Percentiles rank a stretch among this genome's conserved stretches.
phyloP scores from a whole-genome alignment of 805 yeast species.

The Lachancea kluyveri region DNA sequence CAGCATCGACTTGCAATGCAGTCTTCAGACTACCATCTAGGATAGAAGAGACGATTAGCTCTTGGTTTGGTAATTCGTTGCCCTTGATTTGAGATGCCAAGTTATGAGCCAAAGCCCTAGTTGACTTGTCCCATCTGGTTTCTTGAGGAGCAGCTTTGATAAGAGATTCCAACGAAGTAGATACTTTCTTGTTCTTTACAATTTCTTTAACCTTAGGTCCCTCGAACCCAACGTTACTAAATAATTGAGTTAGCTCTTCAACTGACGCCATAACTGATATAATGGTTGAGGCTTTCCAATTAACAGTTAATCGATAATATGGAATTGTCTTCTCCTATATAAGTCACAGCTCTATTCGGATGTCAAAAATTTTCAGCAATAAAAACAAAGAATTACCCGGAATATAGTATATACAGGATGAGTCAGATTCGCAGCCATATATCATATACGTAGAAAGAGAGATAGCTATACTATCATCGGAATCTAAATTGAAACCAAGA shows the following conservation, averaged over 20 bases:
- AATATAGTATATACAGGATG: no score
- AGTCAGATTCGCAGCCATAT: no score
- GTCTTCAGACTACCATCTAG: constrained; percentile 57
- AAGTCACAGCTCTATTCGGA: no score
- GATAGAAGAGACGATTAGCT: constrained; percentile 54
- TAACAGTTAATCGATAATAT: background rate
- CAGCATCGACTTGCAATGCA: constrained; percentile 73
- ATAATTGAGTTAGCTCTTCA: constrained; percentile 32
- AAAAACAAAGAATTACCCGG: no score
- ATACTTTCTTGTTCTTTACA: constrained; percentile 78
- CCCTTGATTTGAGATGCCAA: constrained; percentile 70
- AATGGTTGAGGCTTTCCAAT: background rate
- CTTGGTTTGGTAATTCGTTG: constrained; percentile 40
- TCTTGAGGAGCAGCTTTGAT: constrained; percentile 36
- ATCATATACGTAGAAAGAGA: no score
- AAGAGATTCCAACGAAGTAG: constrained; percentile 58
- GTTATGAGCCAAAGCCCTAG: constrained; percentile 62
- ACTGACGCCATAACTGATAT: constrained; percentile 23
- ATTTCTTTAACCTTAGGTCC: constrained; percentile 76
- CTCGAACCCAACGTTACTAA: constrained; percentile 52
- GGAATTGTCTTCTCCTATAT: background rate
- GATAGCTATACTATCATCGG: no score
- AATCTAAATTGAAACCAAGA: no score
- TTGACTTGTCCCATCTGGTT: constrained; percentile 47
- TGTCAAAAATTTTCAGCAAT: no score